These are phyloP conservation scores for Salicornia ramosissima DNA, from an alignment of 148 eudicot species.

Conservation along the genomic window DNA sequence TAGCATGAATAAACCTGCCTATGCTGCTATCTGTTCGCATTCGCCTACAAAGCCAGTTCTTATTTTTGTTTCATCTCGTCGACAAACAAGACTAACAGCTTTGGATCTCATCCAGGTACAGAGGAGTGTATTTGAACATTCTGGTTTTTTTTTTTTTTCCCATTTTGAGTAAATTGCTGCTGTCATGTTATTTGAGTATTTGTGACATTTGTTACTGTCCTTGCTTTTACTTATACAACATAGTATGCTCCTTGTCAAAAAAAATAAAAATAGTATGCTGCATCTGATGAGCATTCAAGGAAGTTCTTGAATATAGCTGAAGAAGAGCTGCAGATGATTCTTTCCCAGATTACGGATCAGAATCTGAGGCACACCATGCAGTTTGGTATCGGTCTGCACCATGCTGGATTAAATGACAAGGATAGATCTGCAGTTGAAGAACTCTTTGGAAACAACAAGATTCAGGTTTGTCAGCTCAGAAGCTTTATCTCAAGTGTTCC, in stretches of 20 bases:
- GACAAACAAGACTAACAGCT: slow-evolving; percentile 98
- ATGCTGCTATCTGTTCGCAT: slow-evolving; percentile 94
- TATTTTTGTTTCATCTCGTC: slow-evolving; percentile 93
- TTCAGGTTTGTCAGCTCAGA: slow-evolving; percentile 48
- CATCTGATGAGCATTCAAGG: slow-evolving; percentile 85
- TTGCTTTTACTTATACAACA: not conserved
- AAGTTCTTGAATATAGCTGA: slow-evolving; percentile 73
- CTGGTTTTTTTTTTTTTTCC: not conserved
- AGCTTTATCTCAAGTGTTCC: not conserved
- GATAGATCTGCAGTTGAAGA: slow-evolving; percentile 94
- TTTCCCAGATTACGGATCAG: slow-evolving; percentile 85
- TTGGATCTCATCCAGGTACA: slow-evolving; percentile 93
- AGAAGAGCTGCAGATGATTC: slow-evolving; percentile 84
- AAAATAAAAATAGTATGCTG: slow-evolving; percentile 95
- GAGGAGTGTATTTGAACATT: not conserved
- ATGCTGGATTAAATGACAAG: slow-evolving; percentile 92
- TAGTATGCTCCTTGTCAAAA: slow-evolving; percentile 9
- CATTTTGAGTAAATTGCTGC: not conserved
- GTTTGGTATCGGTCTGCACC: slow-evolving; percentile 96
- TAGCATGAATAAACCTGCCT: slow-evolving; percentile 98
- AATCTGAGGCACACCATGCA: slow-evolving; percentile 93
- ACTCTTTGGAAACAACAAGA: slow-evolving; percentile 93
- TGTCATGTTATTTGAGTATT: not conserved
- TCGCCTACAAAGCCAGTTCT: slow-evolving; percentile 98
- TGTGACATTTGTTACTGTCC: not conserved